Conservation (phyloP, 1,284 basidiomycete genomes). For the Pseudozyma hubeiensis region DNA sequence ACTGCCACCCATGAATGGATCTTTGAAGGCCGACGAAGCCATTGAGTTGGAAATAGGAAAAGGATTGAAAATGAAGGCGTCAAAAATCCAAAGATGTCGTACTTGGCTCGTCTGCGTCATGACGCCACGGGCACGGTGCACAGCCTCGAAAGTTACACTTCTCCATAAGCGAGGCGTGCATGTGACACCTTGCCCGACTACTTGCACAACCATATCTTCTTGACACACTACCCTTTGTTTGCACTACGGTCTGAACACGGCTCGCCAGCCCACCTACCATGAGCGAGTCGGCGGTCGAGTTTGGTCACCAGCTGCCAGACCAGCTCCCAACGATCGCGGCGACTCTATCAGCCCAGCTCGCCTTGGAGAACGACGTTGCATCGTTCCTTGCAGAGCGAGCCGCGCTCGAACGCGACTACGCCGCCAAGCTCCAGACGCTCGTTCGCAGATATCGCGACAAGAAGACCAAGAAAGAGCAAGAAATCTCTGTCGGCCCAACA, state of each 20-base stretch:
- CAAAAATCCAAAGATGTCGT: too few species aligned
- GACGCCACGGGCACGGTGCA: too few species aligned
- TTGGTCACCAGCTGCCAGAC: conserved; percentile 41
- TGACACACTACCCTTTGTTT: too few species aligned
- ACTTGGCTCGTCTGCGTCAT: too few species aligned
- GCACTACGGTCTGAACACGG: too few species aligned
- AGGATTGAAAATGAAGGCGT: background rate
- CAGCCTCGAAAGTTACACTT: background rate
- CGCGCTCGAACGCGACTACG: conserved; percentile 55
- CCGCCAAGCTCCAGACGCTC: conserved; percentile 44
- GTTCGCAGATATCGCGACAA: conserved; percentile 49
- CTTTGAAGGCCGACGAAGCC: too few species aligned
- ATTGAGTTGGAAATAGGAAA: background rate
- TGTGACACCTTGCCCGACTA: too few species aligned
- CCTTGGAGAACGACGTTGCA: conserved; percentile 40
- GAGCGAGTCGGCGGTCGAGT: conserved; percentile 18
- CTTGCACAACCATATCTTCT: too few species aligned
- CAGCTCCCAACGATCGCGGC: conserved; percentile 43
- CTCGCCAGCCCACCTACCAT: conserved; percentile 1
- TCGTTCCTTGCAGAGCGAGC: conserved; percentile 51
- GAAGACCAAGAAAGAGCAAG: conserved; percentile 40
- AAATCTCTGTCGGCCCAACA: conserved; percentile 44
- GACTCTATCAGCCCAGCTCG: conserved; percentile 41
- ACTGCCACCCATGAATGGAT: too few species aligned
- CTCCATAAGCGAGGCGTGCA: background rate